Base-by-base conservation (phyloP, 805 yeast genomes). In the Kuraishia capsulata region DNA sequence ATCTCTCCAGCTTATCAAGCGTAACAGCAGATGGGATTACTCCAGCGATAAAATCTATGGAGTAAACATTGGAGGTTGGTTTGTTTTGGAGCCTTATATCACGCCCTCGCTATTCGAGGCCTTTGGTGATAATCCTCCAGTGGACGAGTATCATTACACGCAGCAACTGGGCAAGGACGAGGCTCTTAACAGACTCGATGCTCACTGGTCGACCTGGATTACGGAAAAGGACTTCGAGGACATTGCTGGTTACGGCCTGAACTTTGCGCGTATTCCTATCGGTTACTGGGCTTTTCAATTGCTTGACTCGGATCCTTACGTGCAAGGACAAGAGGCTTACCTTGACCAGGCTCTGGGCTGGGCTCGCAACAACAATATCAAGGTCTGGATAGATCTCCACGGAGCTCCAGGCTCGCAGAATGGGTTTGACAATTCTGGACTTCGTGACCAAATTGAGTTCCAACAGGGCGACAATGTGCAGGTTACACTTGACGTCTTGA, bases 341-440 rank as follows among this genome's bases (percentile, higher is more conserved):
- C 58, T 85, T 42, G 75, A 80, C 34, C 58, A 71, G 41, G 84
- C 86, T 1, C 59, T 85, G 29, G 71, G 62, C 35, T 85, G 94
- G 94, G 76, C 82, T 16, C 57, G 71, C 18, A 62, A 64, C 30
- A 56, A 78, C 47, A 78, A 68, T 13, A 59, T 85, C 43, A 72
- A 81, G 42, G 81, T 78, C 3, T 77, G 84, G 80, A 60, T 85
- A 37, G 94, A 85, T 51, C 58, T 85, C 39, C 95, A 85, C 49
- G 88, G 92, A 11, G 79, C 71, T 9, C 92, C 94, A 5, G 92
- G 90, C 1, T 79, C 89, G 1, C 94, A 85, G 52, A 85, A 85
- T 55, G 94, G 94, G 11, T 84, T 84, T 63, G 90, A 84, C 51
- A 85, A 84, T 49, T 77, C 86, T 5, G 95, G 95, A 2, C 57